A percentile compares a stretch with the other conserved stretches of the same genome.
Evolutionary conservation across 805 yeast genomes (phyloP).

Genomic region (Ogataea trehaloabstinens): DNA sequence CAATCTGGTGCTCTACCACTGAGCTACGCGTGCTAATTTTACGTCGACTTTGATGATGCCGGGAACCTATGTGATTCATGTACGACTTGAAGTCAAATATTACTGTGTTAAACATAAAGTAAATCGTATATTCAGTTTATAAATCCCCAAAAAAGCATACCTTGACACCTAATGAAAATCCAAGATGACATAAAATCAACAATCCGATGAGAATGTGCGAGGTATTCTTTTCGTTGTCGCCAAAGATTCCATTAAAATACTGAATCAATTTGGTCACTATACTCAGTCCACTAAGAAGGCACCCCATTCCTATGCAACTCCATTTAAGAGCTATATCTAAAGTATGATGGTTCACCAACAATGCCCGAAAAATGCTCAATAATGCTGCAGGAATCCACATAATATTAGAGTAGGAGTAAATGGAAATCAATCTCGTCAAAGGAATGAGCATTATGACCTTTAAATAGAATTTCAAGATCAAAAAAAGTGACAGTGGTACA

Average conservation of each 20-base stretch:
- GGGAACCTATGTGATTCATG: not conserved
- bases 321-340: conserved; percentile 56
- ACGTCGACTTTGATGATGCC: not conserved
- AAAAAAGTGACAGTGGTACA: conserved; percentile 58
- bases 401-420: conserved; percentile 82
- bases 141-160: conserved; percentile 52
- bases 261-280: conserved; percentile 46
- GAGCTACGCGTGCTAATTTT: conserved; percentile 60
- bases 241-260: conserved; percentile 34
- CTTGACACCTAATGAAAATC: conserved; percentile 63
- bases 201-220: conserved; percentile 37
- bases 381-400: conserved; percentile 85
- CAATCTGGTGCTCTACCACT: conserved; percentile 99
- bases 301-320: conserved; percentile 60
- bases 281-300: conserved; percentile 56
- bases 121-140: conserved; percentile 5
- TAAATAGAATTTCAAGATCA: conserved; percentile 49
- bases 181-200: conserved; percentile 49
- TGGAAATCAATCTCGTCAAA: conserved; percentile 60
- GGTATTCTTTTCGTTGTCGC: conserved; percentile 37
- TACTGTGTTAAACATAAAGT: not conserved
- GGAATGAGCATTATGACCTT: conserved; percentile 48
- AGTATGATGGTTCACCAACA: conserved; percentile 44
- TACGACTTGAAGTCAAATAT: not conserved
- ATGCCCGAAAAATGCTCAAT: conserved; percentile 54